These are phyloP conservation scores for Ogataea hybrid DNA, from an alignment of 1,139 yeast species.

Conservation along the genomic window DNA sequence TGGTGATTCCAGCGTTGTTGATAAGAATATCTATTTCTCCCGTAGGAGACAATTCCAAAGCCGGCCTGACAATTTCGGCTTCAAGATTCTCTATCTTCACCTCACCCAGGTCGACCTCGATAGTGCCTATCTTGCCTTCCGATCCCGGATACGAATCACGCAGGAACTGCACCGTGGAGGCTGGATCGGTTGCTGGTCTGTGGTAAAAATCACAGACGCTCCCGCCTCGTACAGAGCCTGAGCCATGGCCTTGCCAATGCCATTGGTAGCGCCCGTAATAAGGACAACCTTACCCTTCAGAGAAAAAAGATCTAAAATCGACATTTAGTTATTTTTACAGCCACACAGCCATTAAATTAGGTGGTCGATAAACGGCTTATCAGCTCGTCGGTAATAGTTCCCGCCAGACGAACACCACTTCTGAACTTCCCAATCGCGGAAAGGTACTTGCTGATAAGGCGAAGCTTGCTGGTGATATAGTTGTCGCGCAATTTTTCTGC, in stretches of 20 bases:
- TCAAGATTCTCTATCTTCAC: slow-evolving; percentile 32
- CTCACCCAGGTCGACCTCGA: slow-evolving; percentile 30
- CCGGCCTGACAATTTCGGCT: slow-evolving; percentile 31
- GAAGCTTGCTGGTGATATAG: slow-evolving; percentile 19
- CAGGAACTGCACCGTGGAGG: slow-evolving; percentile 16
- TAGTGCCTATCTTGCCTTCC: slow-evolving; percentile 13
- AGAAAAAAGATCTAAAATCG: slow-evolving; percentile 14
- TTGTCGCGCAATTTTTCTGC: slow-evolving; percentile 8
- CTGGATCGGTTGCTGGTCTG: slow-evolving; percentile 31
- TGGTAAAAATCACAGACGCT: slow-evolving; percentile 36
- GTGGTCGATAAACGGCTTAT: slow-evolving; percentile 15
- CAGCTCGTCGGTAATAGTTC: slow-evolving; percentile 20
- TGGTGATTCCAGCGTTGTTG: slow-evolving; percentile 53
- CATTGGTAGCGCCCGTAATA: slow-evolving; percentile 43
- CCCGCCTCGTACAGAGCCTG: slow-evolving; percentile 42
- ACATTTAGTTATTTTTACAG: neutral
- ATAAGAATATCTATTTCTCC: slow-evolving; percentile 45
- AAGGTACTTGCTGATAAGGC: slow-evolving; percentile 20
- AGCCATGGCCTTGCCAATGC: slow-evolving; percentile 46
- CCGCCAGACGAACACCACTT: slow-evolving; percentile 23
- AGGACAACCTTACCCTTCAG: slow-evolving; percentile 39
- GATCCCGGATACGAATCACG: slow-evolving; percentile 16
- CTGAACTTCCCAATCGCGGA: slow-evolving; percentile 20
- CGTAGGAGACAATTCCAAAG: slow-evolving; percentile 33
- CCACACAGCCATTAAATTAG: neutral